phyloP scores from a whole-genome alignment of 1,139 yeast genomes.

The Suhomyces taliae region DNA sequence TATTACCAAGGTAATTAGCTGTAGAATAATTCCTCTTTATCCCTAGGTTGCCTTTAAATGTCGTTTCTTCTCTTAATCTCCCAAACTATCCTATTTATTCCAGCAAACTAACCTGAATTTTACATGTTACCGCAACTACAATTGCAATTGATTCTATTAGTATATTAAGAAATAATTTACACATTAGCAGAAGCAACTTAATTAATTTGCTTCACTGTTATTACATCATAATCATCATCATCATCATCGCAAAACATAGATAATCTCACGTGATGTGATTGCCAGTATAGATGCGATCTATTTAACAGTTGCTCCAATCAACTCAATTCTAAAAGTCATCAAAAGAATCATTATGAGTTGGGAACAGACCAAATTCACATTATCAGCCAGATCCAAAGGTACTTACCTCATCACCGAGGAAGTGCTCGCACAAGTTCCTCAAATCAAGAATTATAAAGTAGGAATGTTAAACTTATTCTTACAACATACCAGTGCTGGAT shows the following conservation, averaged over 20 bases:
- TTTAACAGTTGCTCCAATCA: not conserved
- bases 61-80: too few species aligned
- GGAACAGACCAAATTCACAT: conserved; percentile 58
- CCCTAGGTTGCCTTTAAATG: too few species aligned
- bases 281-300: not conserved
- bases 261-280: not conserved
- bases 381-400: conserved; percentile 63
- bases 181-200: too few species aligned
- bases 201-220: not conserved
- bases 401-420: conserved; percentile 72
- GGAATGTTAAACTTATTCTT: conserved; percentile 68
- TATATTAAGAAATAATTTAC: too few species aligned
- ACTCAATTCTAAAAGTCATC: not conserved
- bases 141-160: too few species aligned
- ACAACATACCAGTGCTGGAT: conserved; percentile 78
- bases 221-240: not conserved
- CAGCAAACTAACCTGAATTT: too few species aligned
- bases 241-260: not conserved
- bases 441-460: conserved; percentile 55
- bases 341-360: conserved; percentile 30
- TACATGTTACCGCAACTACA: too few species aligned
- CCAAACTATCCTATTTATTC: too few species aligned
- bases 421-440: conserved; percentile 55
- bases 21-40: too few species aligned
- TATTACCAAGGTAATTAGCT: too few species aligned